These are phyloP conservation scores for Paramecium caudatum DNA, from an alignment of 73 alveolate genomes.

Conservation along the genomic window DNA sequence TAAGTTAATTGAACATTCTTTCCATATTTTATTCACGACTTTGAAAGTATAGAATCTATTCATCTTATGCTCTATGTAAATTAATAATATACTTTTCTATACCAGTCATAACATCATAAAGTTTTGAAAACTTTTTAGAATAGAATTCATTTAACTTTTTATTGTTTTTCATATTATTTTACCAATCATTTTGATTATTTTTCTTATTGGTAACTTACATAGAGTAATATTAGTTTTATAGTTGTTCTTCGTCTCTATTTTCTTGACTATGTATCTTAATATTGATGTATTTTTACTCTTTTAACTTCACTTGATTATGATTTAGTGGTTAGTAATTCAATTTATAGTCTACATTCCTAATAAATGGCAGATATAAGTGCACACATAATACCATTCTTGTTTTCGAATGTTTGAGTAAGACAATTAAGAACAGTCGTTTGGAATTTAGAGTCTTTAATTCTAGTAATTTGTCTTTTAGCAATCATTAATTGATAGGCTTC, in stretches of 20 bases:
- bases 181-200: conserved; percentile 41
- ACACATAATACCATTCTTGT: conserved; percentile 3
- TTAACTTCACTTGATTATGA: neutral
- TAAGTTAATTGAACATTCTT: conserved; percentile 9
- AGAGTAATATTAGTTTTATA: neutral
- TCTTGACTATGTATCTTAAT: conserved; percentile 55
- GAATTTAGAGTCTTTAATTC: conserved; percentile 1
- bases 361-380: neutral
- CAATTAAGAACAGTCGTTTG: neutral
- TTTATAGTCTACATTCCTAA: conserved; percentile 20
- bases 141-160: neutral
- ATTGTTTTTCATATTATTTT: conserved; percentile 6
- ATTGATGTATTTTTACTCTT: conserved; percentile 28
- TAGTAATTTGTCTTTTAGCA: neutral
- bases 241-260: conserved; percentile 20
- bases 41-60: conserved; percentile 18
- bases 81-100: conserved; percentile 7
- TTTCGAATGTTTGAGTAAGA: conserved; percentile 21
- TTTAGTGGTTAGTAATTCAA: neutral
- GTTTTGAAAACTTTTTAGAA: neutral
- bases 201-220: conserved; percentile 27
- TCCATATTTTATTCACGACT: conserved; percentile 37
- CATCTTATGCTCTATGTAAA: neutral
- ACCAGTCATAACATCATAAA: conserved; percentile 1
- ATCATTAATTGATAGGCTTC: conserved; percentile 23